Percentiles rank a stretch among this genome's conserved stretches.
phyloP scores from a whole-genome alignment of 2,329 filamentous ascomycete species.

The Fusarium longipes region DNA sequence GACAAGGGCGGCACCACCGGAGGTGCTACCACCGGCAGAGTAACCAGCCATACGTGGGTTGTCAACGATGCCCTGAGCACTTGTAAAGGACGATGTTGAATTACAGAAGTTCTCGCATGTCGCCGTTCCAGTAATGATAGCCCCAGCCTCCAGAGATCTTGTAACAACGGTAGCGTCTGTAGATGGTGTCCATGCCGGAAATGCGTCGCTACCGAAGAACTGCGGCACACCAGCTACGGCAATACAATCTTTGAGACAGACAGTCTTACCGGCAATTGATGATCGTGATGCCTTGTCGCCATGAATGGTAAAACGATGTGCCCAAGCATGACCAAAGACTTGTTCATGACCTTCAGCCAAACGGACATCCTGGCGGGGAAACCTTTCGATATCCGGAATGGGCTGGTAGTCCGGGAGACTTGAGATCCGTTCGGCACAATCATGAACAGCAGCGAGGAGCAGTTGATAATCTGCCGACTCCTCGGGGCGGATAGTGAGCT shows the following conservation, averaged over 20 bases:
- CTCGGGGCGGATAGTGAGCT: slow-evolving; percentile 51
- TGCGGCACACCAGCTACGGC: slow-evolving; percentile 65
- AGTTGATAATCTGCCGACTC: slow-evolving; percentile 59
- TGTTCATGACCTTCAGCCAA: slow-evolving; percentile 55
- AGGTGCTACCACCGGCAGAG: slow-evolving; percentile 61
- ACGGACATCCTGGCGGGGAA: slow-evolving; percentile 58
- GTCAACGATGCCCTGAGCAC: slow-evolving; percentile 58
- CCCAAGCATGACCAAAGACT: slow-evolving; percentile 60
- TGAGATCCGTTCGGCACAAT: slow-evolving; percentile 59
- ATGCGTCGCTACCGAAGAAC: slow-evolving; percentile 62
- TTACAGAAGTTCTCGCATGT: slow-evolving; percentile 66
- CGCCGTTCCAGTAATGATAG: slow-evolving; percentile 61
- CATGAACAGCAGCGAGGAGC: slow-evolving; percentile 63
- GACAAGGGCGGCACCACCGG: slow-evolving; percentile 60
- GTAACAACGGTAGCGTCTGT: slow-evolving; percentile 66
- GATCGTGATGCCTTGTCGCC: slow-evolving; percentile 45
- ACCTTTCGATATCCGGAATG: slow-evolving; percentile 53
- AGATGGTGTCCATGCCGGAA: slow-evolving; percentile 61
- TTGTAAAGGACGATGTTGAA: slow-evolving; percentile 60
- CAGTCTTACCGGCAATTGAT: slow-evolving; percentile 53
- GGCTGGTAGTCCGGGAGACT: slow-evolving; percentile 61
- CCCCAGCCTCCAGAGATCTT: slow-evolving; percentile 62
- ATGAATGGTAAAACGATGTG: slow-evolving; percentile 60
- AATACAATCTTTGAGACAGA: slow-evolving; percentile 67
- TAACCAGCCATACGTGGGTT: slow-evolving; percentile 60